A percentile compares a stretch with the other conserved stretches of the same genome.
phyloP scores from a whole-genome alignment of 257 asterid species.

The Jasminum sambac region DNA sequence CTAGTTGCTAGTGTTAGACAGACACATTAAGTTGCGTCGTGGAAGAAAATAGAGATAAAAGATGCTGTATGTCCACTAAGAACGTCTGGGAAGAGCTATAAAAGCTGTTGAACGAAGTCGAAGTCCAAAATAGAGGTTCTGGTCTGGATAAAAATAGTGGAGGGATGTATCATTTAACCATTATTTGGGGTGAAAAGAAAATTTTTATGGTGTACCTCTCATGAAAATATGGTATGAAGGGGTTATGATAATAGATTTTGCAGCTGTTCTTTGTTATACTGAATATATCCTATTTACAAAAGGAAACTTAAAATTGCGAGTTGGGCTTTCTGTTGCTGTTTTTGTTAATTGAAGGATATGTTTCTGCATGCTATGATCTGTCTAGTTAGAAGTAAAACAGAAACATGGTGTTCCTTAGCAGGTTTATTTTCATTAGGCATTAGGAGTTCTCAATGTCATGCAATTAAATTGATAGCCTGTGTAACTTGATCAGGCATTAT shows the following conservation, averaged over 20 bases:
- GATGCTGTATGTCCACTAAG: not conserved
- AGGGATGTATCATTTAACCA: not conserved
- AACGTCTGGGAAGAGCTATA: not conserved
- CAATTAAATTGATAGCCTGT: not conserved
- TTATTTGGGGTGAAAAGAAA: not conserved
- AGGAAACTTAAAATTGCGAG: not conserved
- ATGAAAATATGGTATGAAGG: not conserved
- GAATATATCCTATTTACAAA: not conserved
- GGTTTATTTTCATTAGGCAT: not conserved
- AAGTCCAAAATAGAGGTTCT: not conserved
- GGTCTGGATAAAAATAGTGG: not conserved
- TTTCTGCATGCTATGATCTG: not conserved
- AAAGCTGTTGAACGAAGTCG: not conserved
- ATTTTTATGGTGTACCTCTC: not conserved
- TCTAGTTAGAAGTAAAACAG: not conserved
- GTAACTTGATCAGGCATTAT: not conserved
- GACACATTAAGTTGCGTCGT: not conserved
- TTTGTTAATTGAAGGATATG: not conserved
- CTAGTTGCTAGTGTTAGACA: not conserved
- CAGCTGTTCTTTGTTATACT: not conserved
- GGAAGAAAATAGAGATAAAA: not conserved
- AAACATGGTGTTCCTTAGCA: not conserved
- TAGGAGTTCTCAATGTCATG: not conserved
- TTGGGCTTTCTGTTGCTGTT: not conserved
- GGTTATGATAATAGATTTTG: not conserved